A percentile compares a stretch with the other conserved stretches of the same genome.
Conservation (phyloP, 345 rosid species). For the Acer campestre region DNA sequence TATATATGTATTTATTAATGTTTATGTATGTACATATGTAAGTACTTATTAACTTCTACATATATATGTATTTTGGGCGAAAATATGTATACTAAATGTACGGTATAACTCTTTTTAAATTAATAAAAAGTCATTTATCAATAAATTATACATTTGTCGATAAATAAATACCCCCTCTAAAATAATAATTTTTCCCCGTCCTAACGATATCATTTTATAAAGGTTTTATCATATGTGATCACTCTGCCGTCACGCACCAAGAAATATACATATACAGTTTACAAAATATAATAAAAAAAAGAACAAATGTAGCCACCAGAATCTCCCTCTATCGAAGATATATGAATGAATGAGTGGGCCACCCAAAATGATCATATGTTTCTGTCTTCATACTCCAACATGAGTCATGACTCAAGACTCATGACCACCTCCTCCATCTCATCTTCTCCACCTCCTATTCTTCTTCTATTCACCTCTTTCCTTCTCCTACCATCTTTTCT, state of each 20-base stretch:
- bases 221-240: too few species aligned
- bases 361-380: slow-evolving; percentile 21
- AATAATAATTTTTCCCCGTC: too few species aligned
- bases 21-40: too few species aligned
- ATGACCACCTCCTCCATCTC: slow-evolving; percentile 11
- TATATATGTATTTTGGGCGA: too few species aligned
- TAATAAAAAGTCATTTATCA: too few species aligned
- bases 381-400: slow-evolving; percentile 36
- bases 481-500: slow-evolving; percentile 14
- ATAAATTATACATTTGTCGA: too few species aligned
- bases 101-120: too few species aligned
- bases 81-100: too few species aligned
- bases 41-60: too few species aligned
- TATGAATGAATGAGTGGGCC: not conserved
- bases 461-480: not conserved
- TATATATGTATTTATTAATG: too few species aligned
- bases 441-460: slow-evolving; percentile 16
- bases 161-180: too few species aligned
- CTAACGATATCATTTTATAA: too few species aligned
- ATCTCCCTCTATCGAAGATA: slow-evolving; percentile 15
- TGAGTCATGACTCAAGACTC: not conserved
- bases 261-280: not conserved
- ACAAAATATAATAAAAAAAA: not conserved
- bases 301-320: slow-evolving; percentile 22
- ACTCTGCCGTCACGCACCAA: not conserved